Conservation (phyloP, 2,329 filamentous ascomycete genomes). For the Parastagonospora nodorum region DNA sequence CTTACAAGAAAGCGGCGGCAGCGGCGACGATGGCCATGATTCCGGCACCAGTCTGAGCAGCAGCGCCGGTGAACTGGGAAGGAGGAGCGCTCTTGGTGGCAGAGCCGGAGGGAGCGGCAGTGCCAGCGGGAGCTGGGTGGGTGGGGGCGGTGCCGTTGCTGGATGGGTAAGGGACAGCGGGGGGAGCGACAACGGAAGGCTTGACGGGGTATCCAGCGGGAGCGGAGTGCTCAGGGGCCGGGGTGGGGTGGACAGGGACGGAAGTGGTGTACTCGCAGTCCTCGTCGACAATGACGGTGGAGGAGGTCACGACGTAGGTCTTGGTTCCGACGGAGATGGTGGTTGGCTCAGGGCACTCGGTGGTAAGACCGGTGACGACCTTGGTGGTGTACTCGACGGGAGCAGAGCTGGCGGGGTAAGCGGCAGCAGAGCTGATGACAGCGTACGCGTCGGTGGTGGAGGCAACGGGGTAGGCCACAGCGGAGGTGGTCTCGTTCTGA, state of each 20-base stretch:
- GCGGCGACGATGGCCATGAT: slow-evolving; percentile 60
- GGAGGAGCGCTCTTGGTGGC: slow-evolving; percentile 33
- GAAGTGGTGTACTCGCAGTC: slow-evolving; percentile 28
- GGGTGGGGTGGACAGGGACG: slow-evolving; percentile 22
- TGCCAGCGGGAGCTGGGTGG: slow-evolving; percentile 28
- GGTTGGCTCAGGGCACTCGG: slow-evolving; percentile 30
- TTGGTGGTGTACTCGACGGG: slow-evolving; percentile 36
- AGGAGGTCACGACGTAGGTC: slow-evolving; percentile 41
- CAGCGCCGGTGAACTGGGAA: slow-evolving; percentile 57
- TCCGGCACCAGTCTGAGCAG: slow-evolving; percentile 57
- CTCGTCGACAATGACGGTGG: slow-evolving; percentile 38
- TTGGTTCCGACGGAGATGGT: slow-evolving; percentile 33
- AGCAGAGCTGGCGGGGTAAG: slow-evolving; percentile 5
- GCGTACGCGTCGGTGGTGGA: slow-evolving; percentile 4
- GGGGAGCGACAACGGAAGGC: slow-evolving; percentile 22
- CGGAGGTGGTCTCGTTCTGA: slow-evolving; percentile 12
- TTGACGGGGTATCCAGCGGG: slow-evolving; percentile 16
- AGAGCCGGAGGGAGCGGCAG: slow-evolving; percentile 20
- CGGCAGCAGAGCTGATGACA: slow-evolving; percentile 1
- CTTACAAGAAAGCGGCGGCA: slow-evolving; percentile 49
- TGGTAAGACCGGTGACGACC: slow-evolving; percentile 27
- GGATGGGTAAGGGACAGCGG: slow-evolving; percentile 24
- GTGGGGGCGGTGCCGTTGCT: slow-evolving; percentile 28
- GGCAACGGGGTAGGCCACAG: slow-evolving; percentile 7
- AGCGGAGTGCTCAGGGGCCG: slow-evolving; percentile 19